Percentiles rank a stretch among this genome's conserved stretches.
Evolutionary conservation across 2,329 filamentous ascomycete species (phyloP).

Genomic region (Fusarium fracticaudum): DNA sequence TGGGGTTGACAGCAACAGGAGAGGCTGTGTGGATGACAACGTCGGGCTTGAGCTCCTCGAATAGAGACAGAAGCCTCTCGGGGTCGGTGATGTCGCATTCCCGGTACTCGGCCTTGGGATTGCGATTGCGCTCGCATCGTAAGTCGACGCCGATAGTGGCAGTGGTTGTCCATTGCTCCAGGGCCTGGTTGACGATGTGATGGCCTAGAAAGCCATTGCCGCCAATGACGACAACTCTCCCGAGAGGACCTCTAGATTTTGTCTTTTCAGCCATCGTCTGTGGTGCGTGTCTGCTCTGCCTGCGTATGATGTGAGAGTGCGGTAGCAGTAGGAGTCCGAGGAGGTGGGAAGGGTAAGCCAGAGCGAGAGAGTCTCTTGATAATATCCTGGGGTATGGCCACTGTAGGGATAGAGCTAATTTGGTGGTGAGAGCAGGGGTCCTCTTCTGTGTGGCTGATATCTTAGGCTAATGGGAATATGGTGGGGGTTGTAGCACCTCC

Average conservation of each 20-base stretch:
- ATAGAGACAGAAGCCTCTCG: constrained; percentile 67
- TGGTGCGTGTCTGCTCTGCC: background rate
- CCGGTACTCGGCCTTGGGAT: constrained; percentile 68
- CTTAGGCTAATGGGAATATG: constrained; percentile 28
- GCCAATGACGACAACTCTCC: constrained; percentile 80
- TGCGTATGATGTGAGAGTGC: background rate
- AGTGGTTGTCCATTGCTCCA: constrained; percentile 60
- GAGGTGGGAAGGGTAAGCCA: constrained; percentile 13
- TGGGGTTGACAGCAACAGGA: constrained; percentile 66
- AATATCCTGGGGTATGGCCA: constrained; percentile 12
- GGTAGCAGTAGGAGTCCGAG: constrained; percentile 5
- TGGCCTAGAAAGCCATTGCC: constrained; percentile 87
- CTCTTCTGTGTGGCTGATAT: constrained; percentile 25
- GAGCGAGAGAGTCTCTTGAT: constrained; percentile 6
- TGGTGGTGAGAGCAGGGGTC: constrained; percentile 24
- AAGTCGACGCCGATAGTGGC: constrained; percentile 78
- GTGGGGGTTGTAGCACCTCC: constrained; percentile 8
- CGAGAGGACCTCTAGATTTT: constrained; percentile 58
- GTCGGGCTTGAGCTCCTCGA: constrained; percentile 75
- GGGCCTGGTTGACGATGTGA: constrained; percentile 79
- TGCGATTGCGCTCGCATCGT: constrained; percentile 75
- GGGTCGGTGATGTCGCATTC: constrained; percentile 81
- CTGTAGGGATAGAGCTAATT: constrained; percentile 13
- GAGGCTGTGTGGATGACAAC: constrained; percentile 93
- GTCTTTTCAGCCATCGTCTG: constrained; percentile 11